Percentiles rank a stretch among this genome's conserved stretches.
These are phyloP conservation scores for Cylindrotheca closterium DNA, from an alignment of 108 stramenopile species.

Conservation along the genomic window DNA sequence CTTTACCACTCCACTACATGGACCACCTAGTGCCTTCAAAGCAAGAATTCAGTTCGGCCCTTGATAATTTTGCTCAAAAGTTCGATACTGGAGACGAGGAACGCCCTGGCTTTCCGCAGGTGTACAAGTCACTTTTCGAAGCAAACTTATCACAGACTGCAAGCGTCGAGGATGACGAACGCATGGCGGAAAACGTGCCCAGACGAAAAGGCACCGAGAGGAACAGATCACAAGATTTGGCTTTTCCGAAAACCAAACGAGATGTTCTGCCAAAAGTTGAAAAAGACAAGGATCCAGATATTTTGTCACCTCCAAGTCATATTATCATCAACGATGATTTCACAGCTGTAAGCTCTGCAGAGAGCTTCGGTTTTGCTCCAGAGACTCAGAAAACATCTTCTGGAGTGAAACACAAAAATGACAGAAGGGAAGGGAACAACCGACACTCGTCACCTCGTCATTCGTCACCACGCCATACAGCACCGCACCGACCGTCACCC, in stretches of 20 bases:
- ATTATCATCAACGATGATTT: constrained; percentile 7
- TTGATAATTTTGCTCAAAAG: constrained; percentile 18
- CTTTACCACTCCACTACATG: constrained; percentile 26
- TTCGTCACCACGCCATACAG: no score
- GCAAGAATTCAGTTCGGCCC: constrained; percentile 10
- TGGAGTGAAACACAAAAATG: no score
- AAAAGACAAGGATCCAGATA: no score
- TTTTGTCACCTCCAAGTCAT: constrained; percentile 14
- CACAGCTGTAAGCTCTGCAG: constrained; percentile 13
- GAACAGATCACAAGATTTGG: background rate
- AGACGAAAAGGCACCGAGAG: background rate
- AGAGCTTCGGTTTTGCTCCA: background rate
- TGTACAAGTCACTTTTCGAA: constrained; percentile 23
- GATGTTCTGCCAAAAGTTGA: background rate
- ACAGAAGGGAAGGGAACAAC: no score
- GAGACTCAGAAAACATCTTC: no score
- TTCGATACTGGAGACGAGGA: constrained; percentile 24
- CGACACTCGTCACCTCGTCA: no score
- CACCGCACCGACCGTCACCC: background rate
- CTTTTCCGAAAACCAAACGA: background rate
- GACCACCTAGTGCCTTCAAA: constrained; percentile 19
- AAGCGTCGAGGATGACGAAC: background rate
- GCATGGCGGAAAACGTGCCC: background rate
- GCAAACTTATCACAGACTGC: background rate
- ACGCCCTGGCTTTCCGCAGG: constrained; percentile 11